Base-by-base conservation (phyloP, 495 filamentous ascomycete genomes). In the Chlorociboria aeruginascens region DNA sequence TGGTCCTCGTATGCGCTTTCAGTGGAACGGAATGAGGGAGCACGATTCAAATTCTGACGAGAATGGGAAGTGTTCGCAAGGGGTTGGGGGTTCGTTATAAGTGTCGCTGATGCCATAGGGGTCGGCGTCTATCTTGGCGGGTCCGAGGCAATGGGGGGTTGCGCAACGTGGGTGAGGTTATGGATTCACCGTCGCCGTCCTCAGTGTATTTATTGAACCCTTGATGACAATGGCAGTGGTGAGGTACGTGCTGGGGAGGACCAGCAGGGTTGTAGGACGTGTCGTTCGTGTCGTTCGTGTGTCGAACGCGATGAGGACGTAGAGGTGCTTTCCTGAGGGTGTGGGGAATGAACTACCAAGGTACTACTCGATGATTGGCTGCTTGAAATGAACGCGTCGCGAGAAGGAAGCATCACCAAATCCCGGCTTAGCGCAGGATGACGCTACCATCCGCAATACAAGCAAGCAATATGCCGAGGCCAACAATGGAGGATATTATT, bases 41-140 rank as follows among this genome's bases (percentile, higher is more conserved):
- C 9, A 32, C 36, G 49, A 37, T 45, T 52, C 25, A 53, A 37
- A 28, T 55, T 48, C 40, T 50, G 50, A 41, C 46, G 47, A 31
- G 50, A 53, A 32, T 53, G 39, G 10, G 50, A 55, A 8, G 46
- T 53, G 11, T 40, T 54, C 2, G 45, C 30, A 54, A 58, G 48
- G 37, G 51, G 40, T 42, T 57, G 51, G 39, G 51, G 51, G 38
- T 53, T 57, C 25, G 55, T 35, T 13, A 46, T 49, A 42, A 50
- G 37, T 35, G 52, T 58, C 45, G 56, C 34, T 13, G 52, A 45
- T 38, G 55, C 55, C 55, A 58, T 58, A 51, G 29, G 43, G 47
- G 48, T 40, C 7, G 33, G 20, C 20, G 20, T 25, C 20, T 25
- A 25, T 25, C 20, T 25, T 25, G 2, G 20, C 20, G 34, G 31